phyloP scores from a whole-genome alignment of 371 early-diverging fungal genomes.

The Mycotypha africana region DNA sequence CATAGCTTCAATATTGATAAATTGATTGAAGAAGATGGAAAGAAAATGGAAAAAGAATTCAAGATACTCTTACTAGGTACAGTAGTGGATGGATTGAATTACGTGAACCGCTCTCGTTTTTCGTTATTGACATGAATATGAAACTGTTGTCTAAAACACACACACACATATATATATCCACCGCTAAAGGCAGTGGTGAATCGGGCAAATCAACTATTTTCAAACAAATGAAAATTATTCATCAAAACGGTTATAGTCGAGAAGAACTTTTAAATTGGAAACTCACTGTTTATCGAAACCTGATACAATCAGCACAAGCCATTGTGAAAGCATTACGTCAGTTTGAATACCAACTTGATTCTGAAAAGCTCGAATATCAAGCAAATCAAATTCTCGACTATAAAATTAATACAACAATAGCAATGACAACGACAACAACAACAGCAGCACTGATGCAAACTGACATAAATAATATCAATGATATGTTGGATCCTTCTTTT shows the following conservation, averaged over 20 bases:
- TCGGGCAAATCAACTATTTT: conserved; percentile 91
- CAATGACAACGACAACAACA: not conserved
- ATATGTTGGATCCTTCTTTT: conserved; percentile 20
- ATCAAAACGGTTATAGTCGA: conserved; percentile 79
- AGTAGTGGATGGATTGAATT: no score
- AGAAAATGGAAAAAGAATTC: conserved; percentile 52
- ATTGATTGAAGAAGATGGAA: conserved; percentile 48
- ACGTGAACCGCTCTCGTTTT: no score
- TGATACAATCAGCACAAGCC: conserved; percentile 68
- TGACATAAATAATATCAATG: not conserved
- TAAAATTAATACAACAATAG: not conserved
- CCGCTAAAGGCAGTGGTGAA: conserved; percentile 71
- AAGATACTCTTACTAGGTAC: conserved; percentile 73
- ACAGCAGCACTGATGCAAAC: not conserved
- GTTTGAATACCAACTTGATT: conserved; percentile 46
- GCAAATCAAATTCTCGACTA: conserved; percentile 9
- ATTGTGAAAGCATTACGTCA: conserved; percentile 58
- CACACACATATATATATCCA: not conserved
- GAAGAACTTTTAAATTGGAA: conserved; percentile 76
- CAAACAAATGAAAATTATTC: conserved; percentile 93
- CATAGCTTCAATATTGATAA: conserved; percentile 54
- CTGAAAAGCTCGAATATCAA: conserved; percentile 32
- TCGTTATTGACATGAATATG: no score
- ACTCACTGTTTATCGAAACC: conserved; percentile 73
- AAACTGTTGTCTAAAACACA: not conserved